Conservation (phyloP, 2,329 filamentous ascomycete genomes). For the Samsoniella hepiali region DNA sequence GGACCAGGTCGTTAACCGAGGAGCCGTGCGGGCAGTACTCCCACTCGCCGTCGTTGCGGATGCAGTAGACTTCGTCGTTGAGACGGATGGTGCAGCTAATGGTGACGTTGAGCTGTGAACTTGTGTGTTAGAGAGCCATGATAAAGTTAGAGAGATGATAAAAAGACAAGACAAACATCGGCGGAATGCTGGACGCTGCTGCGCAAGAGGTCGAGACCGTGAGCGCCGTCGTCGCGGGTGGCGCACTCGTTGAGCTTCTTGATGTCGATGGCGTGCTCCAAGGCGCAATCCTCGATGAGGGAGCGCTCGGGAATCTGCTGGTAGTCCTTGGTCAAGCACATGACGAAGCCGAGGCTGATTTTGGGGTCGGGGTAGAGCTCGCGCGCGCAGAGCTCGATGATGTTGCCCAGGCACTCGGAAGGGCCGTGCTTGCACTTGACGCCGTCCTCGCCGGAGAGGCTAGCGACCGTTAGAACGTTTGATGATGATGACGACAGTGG, state of each 20-base stretch:
- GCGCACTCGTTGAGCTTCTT: slow-evolving; percentile 77
- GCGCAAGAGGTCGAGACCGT: slow-evolving; percentile 65
- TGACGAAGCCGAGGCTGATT: slow-evolving; percentile 86
- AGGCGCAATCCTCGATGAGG: slow-evolving; percentile 82
- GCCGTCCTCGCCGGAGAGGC: slow-evolving; percentile 67
- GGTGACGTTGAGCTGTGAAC: slow-evolving; percentile 55
- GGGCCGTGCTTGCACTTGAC: slow-evolving; percentile 88
- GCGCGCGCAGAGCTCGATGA: slow-evolving; percentile 87
- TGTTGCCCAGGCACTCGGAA: slow-evolving; percentile 86
- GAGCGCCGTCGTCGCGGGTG: slow-evolving; percentile 69
- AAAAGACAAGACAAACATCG: slow-evolving; percentile 39
- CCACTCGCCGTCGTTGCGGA: slow-evolving; percentile 78
- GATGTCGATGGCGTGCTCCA: slow-evolving; percentile 88
- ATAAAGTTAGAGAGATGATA: background rate
- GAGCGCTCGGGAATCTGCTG: slow-evolving; percentile 69
- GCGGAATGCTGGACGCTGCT: slow-evolving; percentile 63
- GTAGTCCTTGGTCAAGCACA: slow-evolving; percentile 81
- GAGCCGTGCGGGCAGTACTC: slow-evolving; percentile 69
- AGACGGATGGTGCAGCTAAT: slow-evolving; percentile 78
- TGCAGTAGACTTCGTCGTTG: slow-evolving; percentile 76
- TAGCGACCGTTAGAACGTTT: slow-evolving; percentile 33
- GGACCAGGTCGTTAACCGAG: slow-evolving; percentile 67
- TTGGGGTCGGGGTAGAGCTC: slow-evolving; percentile 81
- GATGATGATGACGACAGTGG: background rate
- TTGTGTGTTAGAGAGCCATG: background rate